Base-by-base conservation (phyloP, 2,329 filamentous ascomycete genomes). In the Alternaria arborescens region DNA sequence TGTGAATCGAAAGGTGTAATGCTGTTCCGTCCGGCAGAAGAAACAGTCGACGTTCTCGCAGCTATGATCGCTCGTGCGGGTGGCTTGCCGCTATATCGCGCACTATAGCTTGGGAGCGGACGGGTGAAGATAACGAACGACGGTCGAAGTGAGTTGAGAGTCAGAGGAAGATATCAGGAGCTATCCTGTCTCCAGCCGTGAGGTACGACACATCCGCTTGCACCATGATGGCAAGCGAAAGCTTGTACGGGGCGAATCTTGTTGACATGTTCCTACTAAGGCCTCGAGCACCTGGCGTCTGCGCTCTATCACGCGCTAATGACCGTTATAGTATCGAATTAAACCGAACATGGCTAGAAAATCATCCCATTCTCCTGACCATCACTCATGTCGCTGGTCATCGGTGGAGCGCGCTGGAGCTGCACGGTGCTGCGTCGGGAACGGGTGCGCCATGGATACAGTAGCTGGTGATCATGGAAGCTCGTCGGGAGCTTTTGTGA, bases 271-370 rank as follows among this genome's bases (percentile, higher is more conserved):
- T 55, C 32, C 59, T 26, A 10, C 30, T 52, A 32, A 44, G 54
- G 58, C 58, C 22, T 48, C 34, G 61, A 67, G 67, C 65, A 61
- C 55, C 65, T 63, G 64, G 66, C 51, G 51, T 52, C 40, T 65
- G 68, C 64, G 52, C 40, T 52, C 36, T 52, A 64, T 68, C 69
- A 69, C 66, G 52, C 68, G 53, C 70, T 65, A 72, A 28, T 11
- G 30, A 52, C 59, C 18, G 52, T 59, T 67, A 20, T 32, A 61
- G 67, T 52, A 61, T 58, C 48, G 42, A 53, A 30, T 51, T 28
- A 36, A 18, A 48, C 57, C 56, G 8, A 42, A 24, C 55, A 38
- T 1, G 58, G 55, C 57, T 70, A 71, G 63, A 14, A 22, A 16
- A n/a, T 51, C 40, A 40, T 32, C 18, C 47, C 36, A 46, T 46